Evolutionary conservation across 2,329 filamentous ascomycete species (phyloP).

Genomic region (Colletotrichum ledebouriae): DNA sequence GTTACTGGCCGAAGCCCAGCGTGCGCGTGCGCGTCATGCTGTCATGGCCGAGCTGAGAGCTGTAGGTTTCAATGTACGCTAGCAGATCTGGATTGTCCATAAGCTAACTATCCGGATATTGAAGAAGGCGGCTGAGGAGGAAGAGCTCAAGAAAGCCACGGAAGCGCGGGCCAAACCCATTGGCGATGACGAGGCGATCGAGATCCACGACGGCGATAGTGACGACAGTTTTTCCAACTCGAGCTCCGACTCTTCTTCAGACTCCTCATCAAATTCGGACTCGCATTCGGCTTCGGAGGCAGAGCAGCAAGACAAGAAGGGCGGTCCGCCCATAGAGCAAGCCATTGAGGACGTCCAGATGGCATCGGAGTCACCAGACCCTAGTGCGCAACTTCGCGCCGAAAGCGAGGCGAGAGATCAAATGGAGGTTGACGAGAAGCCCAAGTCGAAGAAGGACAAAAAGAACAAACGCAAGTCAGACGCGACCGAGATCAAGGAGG

Average conservation of each 20-base stretch:
- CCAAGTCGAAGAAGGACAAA: slow-evolving; percentile 38
- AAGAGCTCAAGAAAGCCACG: slow-evolving; percentile 43
- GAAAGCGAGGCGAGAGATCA: slow-evolving; percentile 44
- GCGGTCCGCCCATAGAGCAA: slow-evolving; percentile 40
- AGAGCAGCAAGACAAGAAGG: slow-evolving; percentile 44
- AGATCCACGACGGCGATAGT: slow-evolving; percentile 43
- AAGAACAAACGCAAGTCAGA: slow-evolving; percentile 7
- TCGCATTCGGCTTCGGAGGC: slow-evolving; percentile 38
- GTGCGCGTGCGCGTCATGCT: slow-evolving; percentile 48
- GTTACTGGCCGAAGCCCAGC: slow-evolving; percentile 57
- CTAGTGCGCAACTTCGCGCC: slow-evolving; percentile 40
- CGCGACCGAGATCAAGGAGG: slow-evolving; percentile 18
- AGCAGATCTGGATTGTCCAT: neutral
- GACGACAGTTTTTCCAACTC: slow-evolving; percentile 42
- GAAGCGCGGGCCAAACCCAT: slow-evolving; percentile 22
- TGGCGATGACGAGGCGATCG: slow-evolving; percentile 37
- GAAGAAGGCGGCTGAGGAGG: slow-evolving; percentile 47
- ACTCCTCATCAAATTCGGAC: slow-evolving; percentile 30
- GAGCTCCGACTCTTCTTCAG: slow-evolving; percentile 44
- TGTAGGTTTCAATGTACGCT: slow-evolving; percentile 40
- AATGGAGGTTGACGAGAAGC: slow-evolving; percentile 47
- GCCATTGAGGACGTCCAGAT: slow-evolving; percentile 47
- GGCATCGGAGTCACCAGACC: slow-evolving; percentile 38
- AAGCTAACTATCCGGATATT: slow-evolving; percentile 34
- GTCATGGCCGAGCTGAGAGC: slow-evolving; percentile 46